Conservation (phyloP, 768 basidiomycete genomes). For the Imleria badia region DNA sequence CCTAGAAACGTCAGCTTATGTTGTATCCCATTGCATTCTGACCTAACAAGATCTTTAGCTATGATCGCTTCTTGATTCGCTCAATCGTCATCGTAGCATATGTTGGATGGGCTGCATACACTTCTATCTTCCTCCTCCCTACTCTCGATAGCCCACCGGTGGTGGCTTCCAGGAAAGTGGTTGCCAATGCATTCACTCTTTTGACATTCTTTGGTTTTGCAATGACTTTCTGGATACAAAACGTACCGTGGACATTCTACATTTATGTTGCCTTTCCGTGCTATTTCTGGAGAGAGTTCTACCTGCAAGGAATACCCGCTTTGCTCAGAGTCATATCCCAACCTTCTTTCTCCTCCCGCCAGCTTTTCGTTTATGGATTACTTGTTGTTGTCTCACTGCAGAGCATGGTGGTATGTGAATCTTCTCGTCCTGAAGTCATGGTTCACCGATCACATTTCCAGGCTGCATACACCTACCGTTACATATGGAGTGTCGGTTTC, state of each 20-base stretch:
- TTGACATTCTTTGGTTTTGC: conserved; percentile 39
- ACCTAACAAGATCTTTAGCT: conserved; percentile 37
- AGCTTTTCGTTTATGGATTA: conserved; percentile 24
- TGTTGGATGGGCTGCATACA: conserved; percentile 73
- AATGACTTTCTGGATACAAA: conserved; percentile 57
- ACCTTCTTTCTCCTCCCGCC: conserved; percentile 24
- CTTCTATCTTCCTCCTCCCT: conserved; percentile 56
- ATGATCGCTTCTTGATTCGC: conserved; percentile 73
- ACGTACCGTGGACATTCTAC: conserved; percentile 70
- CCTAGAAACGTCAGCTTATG: conserved; percentile 56
- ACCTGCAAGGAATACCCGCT: conserved; percentile 21
- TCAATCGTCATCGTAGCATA: conserved; percentile 71
- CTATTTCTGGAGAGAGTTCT: conserved; percentile 72
- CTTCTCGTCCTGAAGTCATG: neutral
- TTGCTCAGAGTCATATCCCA: conserved; percentile 11
- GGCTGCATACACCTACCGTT: conserved; percentile 70
- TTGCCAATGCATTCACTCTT: conserved; percentile 28
- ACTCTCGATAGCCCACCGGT: conserved; percentile 28
- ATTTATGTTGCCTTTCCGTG: conserved; percentile 72
- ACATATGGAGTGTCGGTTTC: conserved; percentile 71
- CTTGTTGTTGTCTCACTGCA: conserved; percentile 49
- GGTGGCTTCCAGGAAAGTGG: neutral
- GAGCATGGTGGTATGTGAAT: conserved; percentile 67
- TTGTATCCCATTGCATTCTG: neutral
- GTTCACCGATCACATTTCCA: conserved; percentile 25